A percentile compares a stretch with the other conserved stretches of the same genome.
Conservation (phyloP, 225 moss, liverwort and hornwort genomes). For the Polytrichum commune region DNA sequence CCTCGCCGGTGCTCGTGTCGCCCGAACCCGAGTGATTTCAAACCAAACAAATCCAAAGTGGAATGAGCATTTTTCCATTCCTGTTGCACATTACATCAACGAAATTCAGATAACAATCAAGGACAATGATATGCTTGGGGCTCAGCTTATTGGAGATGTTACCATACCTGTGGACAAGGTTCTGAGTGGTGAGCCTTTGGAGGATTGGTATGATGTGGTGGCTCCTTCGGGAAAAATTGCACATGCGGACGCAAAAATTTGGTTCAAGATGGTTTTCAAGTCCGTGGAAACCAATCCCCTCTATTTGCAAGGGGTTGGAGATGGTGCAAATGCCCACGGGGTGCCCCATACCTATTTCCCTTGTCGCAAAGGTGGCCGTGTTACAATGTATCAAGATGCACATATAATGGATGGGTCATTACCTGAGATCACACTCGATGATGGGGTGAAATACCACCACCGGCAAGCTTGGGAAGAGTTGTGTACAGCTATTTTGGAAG, state of each 20-base stretch:
- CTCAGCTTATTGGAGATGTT: conserved; percentile 70
- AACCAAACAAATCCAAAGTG: conserved; percentile 67
- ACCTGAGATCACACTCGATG: conserved; percentile 59
- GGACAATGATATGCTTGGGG: conserved; percentile 81
- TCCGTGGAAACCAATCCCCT: conserved; percentile 46
- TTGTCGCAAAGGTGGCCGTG: conserved; percentile 57
- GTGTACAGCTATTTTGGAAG: conserved; percentile 74
- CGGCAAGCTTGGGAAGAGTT: conserved; percentile 87
- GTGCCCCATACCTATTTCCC: conserved; percentile 79
- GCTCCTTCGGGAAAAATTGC: conserved; percentile 47
- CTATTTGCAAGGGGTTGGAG: conserved; percentile 51
- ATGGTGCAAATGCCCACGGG: conserved; percentile 37
- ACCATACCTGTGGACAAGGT: conserved; percentile 44
- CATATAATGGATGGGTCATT: conserved; percentile 74
- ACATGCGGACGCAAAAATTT: conserved; percentile 38
- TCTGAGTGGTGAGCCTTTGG: conserved; percentile 36
- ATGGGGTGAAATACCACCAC: conserved; percentile 55
- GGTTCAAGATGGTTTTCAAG: conserved; percentile 47
- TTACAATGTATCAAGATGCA: conserved; percentile 80
- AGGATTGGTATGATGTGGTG: conserved; percentile 70
- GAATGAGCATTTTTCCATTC: conserved; percentile 76
- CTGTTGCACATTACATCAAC: conserved; percentile 71
- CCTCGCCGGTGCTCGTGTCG: conserved; percentile 74
- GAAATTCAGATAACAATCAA: conserved; percentile 66
- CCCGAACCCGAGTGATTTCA: conserved; percentile 63